Percentiles rank a stretch among this genome's conserved stretches.
These are phyloP conservation scores for Scutellaria minor DNA, from an alignment of 257 asterid species.

Conservation along the genomic window DNA sequence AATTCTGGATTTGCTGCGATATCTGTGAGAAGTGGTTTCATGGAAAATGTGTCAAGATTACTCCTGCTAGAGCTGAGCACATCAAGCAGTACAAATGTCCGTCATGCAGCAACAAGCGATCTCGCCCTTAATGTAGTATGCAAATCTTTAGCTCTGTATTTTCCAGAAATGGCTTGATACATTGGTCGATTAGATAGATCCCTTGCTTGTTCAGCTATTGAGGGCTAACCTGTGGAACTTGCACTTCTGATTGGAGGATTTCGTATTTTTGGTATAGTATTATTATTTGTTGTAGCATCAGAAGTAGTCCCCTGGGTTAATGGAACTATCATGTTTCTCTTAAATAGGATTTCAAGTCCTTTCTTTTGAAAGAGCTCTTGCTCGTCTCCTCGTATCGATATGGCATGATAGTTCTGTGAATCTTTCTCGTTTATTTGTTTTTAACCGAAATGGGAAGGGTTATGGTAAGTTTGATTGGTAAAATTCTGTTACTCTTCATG, in stretches of 20 bases:
- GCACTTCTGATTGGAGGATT: slow-evolving; percentile 34
- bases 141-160: slow-evolving; percentile 24
- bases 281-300: slow-evolving; percentile 35
- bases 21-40: slow-evolving; percentile 87
- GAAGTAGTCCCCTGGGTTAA: slow-evolving; percentile 23
- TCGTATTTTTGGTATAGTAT: slow-evolving; percentile 35
- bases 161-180: slow-evolving; percentile 24
- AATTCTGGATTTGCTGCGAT: slow-evolving; percentile 89
- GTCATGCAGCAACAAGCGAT: slow-evolving; percentile 74
- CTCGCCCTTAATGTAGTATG: slow-evolving; percentile 45
- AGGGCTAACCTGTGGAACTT: slow-evolving; percentile 45
- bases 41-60: slow-evolving; percentile 88
- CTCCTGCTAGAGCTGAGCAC: slow-evolving; percentile 75
- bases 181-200: slow-evolving; percentile 22
- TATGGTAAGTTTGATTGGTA: neutral
- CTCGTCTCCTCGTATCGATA: neutral
- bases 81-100: slow-evolving; percentile 89
- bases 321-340: slow-evolving; percentile 23
- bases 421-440: neutral
- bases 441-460: neutral
- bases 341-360: slow-evolving; percentile 27
- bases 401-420: slow-evolving; percentile 13
- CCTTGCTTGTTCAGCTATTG: slow-evolving; percentile 26
- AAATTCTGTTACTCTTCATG: no score
- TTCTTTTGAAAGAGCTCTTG: slow-evolving; percentile 24